phyloP scores from a whole-genome alignment of 2,329 filamentous ascomycete species.

The Pseudopyricularia cyperi region DNA sequence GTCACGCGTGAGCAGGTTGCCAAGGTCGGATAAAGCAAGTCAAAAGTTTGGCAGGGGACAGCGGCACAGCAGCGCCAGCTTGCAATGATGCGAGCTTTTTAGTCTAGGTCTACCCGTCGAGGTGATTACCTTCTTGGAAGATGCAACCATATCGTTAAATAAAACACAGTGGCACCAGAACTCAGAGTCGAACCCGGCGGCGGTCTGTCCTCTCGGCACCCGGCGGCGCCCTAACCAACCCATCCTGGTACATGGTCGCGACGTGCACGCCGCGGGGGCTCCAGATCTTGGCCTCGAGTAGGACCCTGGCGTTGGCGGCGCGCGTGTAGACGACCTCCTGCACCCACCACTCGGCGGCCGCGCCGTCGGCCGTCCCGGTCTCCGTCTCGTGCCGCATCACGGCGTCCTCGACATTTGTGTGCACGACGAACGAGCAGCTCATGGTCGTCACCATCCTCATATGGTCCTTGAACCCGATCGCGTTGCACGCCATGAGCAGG shows the following conservation, averaged over 20 bases:
- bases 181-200: background rate
- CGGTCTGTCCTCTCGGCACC: constrained; percentile 3
- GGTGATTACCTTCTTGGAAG: too few relatives aligned
- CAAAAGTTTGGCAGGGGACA: too few relatives aligned
- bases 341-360: constrained; percentile 32
- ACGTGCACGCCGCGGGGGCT: constrained; percentile 38
- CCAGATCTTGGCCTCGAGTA: constrained; percentile 38
- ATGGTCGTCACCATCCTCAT: constrained; percentile 30
- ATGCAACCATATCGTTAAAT: too few relatives aligned
- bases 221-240: constrained; percentile 22
- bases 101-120: background rate
- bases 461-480: constrained; percentile 26
- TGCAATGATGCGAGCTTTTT: too few relatives aligned
- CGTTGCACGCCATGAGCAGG: constrained; percentile 35
- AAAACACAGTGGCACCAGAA: too few relatives aligned
- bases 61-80: too few relatives aligned
- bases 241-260: constrained; percentile 42
- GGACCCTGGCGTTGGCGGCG: constrained; percentile 29
- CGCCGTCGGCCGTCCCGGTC: background rate
- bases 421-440: constrained; percentile 38
- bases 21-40: too few relatives aligned
- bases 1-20: too few relatives aligned
- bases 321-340: constrained; percentile 37
- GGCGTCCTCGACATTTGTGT: constrained; percentile 32
- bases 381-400: constrained; percentile 23